These are phyloP conservation scores for Claviceps purpurea DNA, from an alignment of 2,329 filamentous ascomycete genomes.

Conservation along the genomic window DNA sequence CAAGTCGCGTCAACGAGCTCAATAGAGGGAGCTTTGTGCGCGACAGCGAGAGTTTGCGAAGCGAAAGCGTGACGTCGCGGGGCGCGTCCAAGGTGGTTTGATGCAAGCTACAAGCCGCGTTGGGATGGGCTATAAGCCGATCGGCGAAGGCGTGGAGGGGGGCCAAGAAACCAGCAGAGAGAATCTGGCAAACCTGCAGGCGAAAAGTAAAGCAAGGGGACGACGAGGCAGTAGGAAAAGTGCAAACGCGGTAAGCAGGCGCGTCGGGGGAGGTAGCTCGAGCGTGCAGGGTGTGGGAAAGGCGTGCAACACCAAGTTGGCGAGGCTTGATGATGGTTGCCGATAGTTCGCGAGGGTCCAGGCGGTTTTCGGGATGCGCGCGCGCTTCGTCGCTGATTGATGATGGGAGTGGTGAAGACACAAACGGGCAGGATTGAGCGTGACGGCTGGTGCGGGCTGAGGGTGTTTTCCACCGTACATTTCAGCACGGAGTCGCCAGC, in stretches of 20 bases:
- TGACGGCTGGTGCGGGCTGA: slow-evolving; percentile 32
- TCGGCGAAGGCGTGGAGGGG: slow-evolving; percentile 9
- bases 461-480: slow-evolving; percentile 26
- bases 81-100: slow-evolving; percentile 13
- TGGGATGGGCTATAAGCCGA: slow-evolving; percentile 3
- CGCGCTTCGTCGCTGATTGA: slow-evolving; percentile 30
- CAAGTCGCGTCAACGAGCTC: slow-evolving; percentile 14
- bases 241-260: slow-evolving; percentile 25
- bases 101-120: slow-evolving; percentile 5
- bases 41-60: slow-evolving; percentile 7
- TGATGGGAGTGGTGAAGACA: slow-evolving; percentile 40
- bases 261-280: slow-evolving; percentile 27
- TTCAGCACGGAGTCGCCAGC: slow-evolving; percentile 28
- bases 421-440: slow-evolving; percentile 35
- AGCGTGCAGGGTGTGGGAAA: slow-evolving; percentile 34
- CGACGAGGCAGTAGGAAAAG: slow-evolving; percentile 24
- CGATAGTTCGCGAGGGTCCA: slow-evolving; percentile 46
- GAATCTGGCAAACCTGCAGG: slow-evolving; percentile 4
- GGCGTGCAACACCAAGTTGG: slow-evolving; percentile 41
- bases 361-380: slow-evolving; percentile 50
- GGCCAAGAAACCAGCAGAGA: slow-evolving; percentile 3
- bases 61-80: slow-evolving; percentile 12
- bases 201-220: slow-evolving; percentile 5
- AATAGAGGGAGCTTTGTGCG: slow-evolving; percentile 8
- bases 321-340: slow-evolving; percentile 41